phyloP scores from a whole-genome alignment of 768 basidiomycete species.

The Kwoniella sp. region DNA sequence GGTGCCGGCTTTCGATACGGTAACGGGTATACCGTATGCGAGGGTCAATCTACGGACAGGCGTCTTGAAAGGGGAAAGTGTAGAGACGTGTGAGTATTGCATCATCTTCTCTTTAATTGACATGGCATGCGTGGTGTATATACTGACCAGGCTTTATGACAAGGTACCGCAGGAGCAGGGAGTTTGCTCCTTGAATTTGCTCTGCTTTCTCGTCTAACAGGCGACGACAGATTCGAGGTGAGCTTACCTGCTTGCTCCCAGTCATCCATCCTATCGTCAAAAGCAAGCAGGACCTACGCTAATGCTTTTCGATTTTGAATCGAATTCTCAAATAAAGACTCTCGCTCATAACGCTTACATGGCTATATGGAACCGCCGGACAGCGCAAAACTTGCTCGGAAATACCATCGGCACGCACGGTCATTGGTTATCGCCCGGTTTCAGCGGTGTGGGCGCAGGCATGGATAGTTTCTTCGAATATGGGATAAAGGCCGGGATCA shows the following conservation, averaged over 20 bases:
- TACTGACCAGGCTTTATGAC: slow-evolving; percentile 8
- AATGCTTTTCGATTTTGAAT: background rate
- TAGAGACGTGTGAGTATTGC: slow-evolving; percentile 73
- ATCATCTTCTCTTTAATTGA: too few relatives aligned
- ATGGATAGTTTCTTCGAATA: slow-evolving; percentile 91
- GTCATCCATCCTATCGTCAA: too few relatives aligned
- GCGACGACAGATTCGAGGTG: slow-evolving; percentile 80
- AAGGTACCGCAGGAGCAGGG: slow-evolving; percentile 89
- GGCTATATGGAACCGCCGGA: slow-evolving; percentile 88
- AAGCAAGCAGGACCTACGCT: background rate
- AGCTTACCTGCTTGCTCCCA: slow-evolving; percentile 4
- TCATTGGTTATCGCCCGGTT: slow-evolving; percentile 73
- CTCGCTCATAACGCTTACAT: slow-evolving; percentile 88
- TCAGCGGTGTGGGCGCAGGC: slow-evolving; percentile 85
- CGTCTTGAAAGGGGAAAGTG: slow-evolving; percentile 70
- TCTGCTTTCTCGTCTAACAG: slow-evolving; percentile 85
- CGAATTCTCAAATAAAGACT: too few relatives aligned
- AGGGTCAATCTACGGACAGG: slow-evolving; percentile 85
- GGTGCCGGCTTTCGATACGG: slow-evolving; percentile 86
- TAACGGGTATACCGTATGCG: slow-evolving; percentile 89
- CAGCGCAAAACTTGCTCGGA: slow-evolving; percentile 79
- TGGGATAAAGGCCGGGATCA: slow-evolving; percentile 50
- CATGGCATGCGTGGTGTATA: background rate
- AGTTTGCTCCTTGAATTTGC: slow-evolving; percentile 92
- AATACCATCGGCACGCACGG: slow-evolving; percentile 85